Conservation (phyloP, 1,284 basidiomycete species). For the Cutaneotrichosporon daszewskae region DNA sequence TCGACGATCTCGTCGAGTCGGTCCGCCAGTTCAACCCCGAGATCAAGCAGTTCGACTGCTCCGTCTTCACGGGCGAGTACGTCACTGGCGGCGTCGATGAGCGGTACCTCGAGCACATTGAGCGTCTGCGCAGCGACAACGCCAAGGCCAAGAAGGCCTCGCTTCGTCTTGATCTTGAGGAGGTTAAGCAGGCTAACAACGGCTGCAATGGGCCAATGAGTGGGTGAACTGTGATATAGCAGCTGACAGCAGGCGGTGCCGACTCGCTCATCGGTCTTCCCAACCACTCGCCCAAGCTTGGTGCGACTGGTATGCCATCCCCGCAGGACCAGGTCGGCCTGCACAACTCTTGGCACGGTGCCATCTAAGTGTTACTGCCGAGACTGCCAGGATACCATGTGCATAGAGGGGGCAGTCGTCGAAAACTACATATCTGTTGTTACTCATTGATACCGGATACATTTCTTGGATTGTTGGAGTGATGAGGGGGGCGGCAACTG, state of each 20-base stretch:
- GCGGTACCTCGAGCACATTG: slow-evolving; percentile 70
- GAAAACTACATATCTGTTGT: slow-evolving; percentile 3
- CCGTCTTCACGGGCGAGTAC: slow-evolving; percentile 96
- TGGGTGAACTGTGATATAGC: too few relatives aligned
- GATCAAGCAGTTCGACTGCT: slow-evolving; percentile 85
- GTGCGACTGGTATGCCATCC: slow-evolving; percentile 29
- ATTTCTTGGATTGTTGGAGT: not conserved
- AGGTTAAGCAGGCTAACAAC: slow-evolving; percentile 25
- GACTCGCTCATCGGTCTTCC: slow-evolving; percentile 45
- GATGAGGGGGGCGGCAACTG: too few relatives aligned
- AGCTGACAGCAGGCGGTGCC: slow-evolving; percentile 16
- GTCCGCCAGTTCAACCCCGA: slow-evolving; percentile 79
- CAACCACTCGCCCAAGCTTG: slow-evolving; percentile 47
- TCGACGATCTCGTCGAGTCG: slow-evolving; percentile 80
- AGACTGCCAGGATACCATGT: not conserved
- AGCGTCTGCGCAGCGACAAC: slow-evolving; percentile 77
- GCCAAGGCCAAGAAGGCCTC: slow-evolving; percentile 55
- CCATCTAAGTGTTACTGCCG: not conserved
- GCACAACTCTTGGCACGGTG: slow-evolving; percentile 39
- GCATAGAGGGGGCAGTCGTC: slow-evolving; percentile 1
- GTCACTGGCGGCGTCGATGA: slow-evolving; percentile 93
- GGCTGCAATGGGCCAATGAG: slow-evolving; percentile 47
- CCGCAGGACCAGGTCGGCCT: slow-evolving; percentile 44
- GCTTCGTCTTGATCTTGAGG: slow-evolving; percentile 24
- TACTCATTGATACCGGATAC: slow-evolving; percentile 5